These are phyloP conservation scores for Lactarius sp. DNA, from an alignment of 768 basidiomycete species.

Conservation along the genomic window DNA sequence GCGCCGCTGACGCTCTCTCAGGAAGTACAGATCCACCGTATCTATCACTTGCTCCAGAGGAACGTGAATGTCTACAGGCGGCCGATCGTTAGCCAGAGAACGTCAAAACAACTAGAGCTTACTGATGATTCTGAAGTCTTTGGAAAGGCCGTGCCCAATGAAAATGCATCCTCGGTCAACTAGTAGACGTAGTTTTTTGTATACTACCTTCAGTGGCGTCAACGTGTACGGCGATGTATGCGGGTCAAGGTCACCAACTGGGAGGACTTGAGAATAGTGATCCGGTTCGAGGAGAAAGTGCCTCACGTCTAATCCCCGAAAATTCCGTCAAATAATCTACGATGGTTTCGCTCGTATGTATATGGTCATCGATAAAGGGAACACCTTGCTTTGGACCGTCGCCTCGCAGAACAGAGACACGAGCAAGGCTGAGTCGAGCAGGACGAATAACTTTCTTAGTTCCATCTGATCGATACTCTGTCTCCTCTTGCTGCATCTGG, in stretches of 20 bases:
- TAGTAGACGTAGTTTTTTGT: constrained; percentile 91
- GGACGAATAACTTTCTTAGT: constrained; percentile 90
- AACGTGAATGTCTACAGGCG: constrained; percentile 78
- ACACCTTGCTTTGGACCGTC: constrained; percentile 72
- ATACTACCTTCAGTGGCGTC: constrained; percentile 95
- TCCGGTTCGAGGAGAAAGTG: not conserved
- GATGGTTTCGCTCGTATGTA: constrained; percentile 91
- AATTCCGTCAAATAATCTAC: constrained; percentile 97
- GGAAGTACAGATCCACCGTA: constrained; percentile 94
- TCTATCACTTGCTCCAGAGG: constrained; percentile 95
- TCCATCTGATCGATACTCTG: constrained; percentile 91
- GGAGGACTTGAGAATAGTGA: constrained; percentile 14
- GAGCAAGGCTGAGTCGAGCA: constrained; percentile 84
- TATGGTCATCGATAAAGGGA: constrained; percentile 98
- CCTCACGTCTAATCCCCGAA: constrained; percentile 89
- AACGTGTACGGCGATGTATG: constrained; percentile 77
- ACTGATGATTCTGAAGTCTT: constrained; percentile 99
- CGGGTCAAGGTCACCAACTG: constrained; percentile 92
- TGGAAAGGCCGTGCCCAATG: constrained; percentile 93
- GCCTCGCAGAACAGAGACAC: constrained; percentile 91
- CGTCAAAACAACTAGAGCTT: constrained; percentile 30
- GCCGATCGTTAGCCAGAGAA: not conserved
- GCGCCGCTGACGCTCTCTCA: constrained; percentile 75
- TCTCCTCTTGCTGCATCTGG: constrained; percentile 96
- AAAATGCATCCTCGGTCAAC: constrained; percentile 96